phyloP scores from a whole-genome alignment of 1,284 basidiomycete genomes.

The Cutaneotrichosporon cyanovorans region DNA sequence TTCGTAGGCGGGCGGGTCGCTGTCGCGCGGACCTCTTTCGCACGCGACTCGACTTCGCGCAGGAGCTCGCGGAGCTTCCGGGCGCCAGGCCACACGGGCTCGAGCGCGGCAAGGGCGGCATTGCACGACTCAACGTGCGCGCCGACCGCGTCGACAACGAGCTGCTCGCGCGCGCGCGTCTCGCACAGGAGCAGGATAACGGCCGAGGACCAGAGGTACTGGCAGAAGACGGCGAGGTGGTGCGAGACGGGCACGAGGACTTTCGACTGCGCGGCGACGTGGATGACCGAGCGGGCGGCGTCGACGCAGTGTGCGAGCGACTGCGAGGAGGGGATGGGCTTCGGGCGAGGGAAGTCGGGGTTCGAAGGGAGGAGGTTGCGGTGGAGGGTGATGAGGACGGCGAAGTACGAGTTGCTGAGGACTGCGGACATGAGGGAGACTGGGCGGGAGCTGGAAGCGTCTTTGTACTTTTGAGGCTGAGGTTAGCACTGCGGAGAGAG shows the following conservation, averaged over 20 bases:
- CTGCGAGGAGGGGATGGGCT: slow-evolving; percentile 38
- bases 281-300: slow-evolving; percentile 51
- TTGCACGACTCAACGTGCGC: slow-evolving; percentile 71
- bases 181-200: slow-evolving; percentile 79
- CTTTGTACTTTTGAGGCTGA: slow-evolving; percentile 59
- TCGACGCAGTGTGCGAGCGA: slow-evolving; percentile 40
- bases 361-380: slow-evolving; percentile 63
- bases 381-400: slow-evolving; percentile 76
- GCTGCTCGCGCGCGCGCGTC: slow-evolving; percentile 66
- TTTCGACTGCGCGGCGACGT: slow-evolving; percentile 73
- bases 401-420: slow-evolving; percentile 81
- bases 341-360: slow-evolving; percentile 37
- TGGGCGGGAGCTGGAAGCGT: slow-evolving; percentile 28
- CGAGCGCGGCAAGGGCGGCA: slow-evolving; percentile 65
- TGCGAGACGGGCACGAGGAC: slow-evolving; percentile 78
- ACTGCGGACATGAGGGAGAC: slow-evolving; percentile 63
- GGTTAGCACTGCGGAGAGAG: too few species aligned
- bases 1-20: slow-evolving; percentile 8
- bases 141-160: slow-evolving; percentile 63
- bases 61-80: slow-evolving; percentile 61
- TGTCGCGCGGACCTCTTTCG: slow-evolving; percentile 32
- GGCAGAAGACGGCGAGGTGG: slow-evolving; percentile 82
- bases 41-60: slow-evolving; percentile 37
- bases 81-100: slow-evolving; percentile 80
- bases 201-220: slow-evolving; percentile 81